phyloP scores from a whole-genome alignment of 2,329 filamentous ascomycete genomes.

The Lasiodiplodia sp. region DNA sequence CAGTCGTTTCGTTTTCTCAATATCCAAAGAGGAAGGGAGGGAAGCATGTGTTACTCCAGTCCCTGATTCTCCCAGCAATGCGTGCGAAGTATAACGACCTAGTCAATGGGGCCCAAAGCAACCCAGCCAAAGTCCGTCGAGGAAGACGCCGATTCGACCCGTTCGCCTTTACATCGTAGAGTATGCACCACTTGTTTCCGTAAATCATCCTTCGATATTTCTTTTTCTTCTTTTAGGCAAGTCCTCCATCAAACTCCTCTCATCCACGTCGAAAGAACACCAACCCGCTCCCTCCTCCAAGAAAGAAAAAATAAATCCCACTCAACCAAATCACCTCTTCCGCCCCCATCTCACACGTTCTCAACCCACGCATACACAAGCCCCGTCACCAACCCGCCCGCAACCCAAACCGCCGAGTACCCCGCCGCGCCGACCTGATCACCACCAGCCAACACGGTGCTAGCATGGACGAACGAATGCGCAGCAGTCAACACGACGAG shows the following conservation, averaged over 20 bases:
- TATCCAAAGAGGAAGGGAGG: background rate
- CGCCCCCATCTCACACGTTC: conserved; percentile 36
- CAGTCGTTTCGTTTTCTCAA: background rate
- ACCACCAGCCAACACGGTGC: conserved; percentile 70
- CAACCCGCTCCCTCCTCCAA: background rate
- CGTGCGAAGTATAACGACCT: background rate
- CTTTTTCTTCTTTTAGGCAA: no score
- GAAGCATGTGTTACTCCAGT: background rate
- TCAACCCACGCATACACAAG: conserved; percentile 61
- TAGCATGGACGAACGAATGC: conserved; percentile 70
- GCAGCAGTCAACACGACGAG: conserved; percentile 55
- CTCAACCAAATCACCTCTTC: background rate
- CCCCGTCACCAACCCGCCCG: conserved; percentile 68
- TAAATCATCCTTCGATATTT: no score
- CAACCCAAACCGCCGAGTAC: conserved; percentile 79
- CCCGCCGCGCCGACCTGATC: conserved; percentile 72
- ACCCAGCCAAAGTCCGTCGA: no score
- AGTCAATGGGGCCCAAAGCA: background rate
- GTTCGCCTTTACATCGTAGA: no score
- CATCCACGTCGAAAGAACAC: background rate
- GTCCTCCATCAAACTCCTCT: background rate
- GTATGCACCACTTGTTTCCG: no score
- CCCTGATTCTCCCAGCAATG: background rate
- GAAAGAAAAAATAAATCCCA: background rate
- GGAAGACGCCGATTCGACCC: no score